phyloP scores from a whole-genome alignment of 202 grass and related monocot species.

The Saccharum hybrid region DNA sequence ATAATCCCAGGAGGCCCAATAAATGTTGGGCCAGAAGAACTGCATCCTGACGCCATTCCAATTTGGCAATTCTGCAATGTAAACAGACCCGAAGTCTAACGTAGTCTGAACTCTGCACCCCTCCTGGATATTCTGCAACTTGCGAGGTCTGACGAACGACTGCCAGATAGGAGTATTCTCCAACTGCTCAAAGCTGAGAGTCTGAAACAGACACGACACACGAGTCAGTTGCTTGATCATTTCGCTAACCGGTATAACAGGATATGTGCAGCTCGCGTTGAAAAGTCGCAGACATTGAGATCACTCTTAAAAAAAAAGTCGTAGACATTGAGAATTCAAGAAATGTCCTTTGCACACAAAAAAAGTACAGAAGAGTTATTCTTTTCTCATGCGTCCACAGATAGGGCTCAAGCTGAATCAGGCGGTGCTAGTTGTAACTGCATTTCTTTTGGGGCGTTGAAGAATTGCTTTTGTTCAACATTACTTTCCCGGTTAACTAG shows the following conservation, averaged over 20 bases:
- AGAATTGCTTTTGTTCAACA: not conserved
- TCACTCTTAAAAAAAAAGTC: not conserved
- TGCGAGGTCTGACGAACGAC: not conserved
- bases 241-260: not conserved
- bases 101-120: not conserved
- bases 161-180: not conserved
- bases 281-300: not conserved
- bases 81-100: not conserved
- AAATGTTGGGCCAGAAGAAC: not conserved
- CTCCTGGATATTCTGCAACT: not conserved
- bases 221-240: not conserved
- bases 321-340: not conserved
- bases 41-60: not conserved
- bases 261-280: not conserved
- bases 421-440: not conserved
- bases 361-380: not conserved
- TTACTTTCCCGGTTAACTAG: not conserved
- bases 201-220: not conserved
- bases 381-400: constrained; percentile 2
- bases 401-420: not conserved
- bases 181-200: constrained; percentile 23
- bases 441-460: not conserved
- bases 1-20: not conserved
- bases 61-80: not conserved
- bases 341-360: not conserved